Conservation (phyloP, 2,329 filamentous ascomycete species). For the Trichoderma atroviride region DNA sequence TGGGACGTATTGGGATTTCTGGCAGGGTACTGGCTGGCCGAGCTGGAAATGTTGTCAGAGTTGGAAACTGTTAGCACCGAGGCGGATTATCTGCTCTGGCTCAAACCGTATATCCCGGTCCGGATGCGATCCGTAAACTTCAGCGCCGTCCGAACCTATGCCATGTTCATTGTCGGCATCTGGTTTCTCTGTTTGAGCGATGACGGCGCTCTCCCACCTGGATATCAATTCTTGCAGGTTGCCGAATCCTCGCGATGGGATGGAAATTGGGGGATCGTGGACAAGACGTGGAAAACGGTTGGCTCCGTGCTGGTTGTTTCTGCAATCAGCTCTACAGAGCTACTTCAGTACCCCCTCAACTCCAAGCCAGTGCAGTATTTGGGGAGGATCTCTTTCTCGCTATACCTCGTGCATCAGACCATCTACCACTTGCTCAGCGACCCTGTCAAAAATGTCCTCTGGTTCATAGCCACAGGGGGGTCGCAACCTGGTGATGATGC, state of each 20-base stretch:
- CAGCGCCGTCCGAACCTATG: conserved; percentile 9
- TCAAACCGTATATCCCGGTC: conserved; percentile 20
- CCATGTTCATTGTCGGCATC: conserved; percentile 4
- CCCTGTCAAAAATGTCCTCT: conserved; percentile 6
- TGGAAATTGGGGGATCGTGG: conserved; percentile 4
- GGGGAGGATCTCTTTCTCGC: conserved; percentile 19
- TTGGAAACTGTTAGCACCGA: conserved; percentile 4
- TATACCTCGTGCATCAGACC: conserved; percentile 18
- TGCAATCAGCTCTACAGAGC: conserved; percentile 6
- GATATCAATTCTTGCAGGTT: conserved; percentile 20
- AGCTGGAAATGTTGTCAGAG: conserved; percentile 13
- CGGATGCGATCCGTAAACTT: conserved; percentile 6
- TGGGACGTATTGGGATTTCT: conserved; percentile 20
- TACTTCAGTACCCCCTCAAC: conserved; percentile 13
- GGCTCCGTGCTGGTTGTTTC: conserved; percentile 18
- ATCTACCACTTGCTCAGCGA: conserved; percentile 17
- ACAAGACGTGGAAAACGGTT: conserved; percentile 23
- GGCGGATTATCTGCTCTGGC: neutral
- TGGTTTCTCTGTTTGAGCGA: conserved; percentile 22
- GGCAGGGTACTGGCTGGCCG: conserved; percentile 22
- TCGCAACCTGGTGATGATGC: neutral
- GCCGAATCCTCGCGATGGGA: conserved; percentile 20
- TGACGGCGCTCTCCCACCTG: conserved; percentile 17
- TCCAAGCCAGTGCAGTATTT: conserved; percentile 12
- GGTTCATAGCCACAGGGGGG: conserved; percentile 14